A percentile compares a stretch with the other conserved stretches of the same genome.
phyloP scores from a whole-genome alignment of 768 basidiomycete genomes.

The Phylloporus sp. region DNA sequence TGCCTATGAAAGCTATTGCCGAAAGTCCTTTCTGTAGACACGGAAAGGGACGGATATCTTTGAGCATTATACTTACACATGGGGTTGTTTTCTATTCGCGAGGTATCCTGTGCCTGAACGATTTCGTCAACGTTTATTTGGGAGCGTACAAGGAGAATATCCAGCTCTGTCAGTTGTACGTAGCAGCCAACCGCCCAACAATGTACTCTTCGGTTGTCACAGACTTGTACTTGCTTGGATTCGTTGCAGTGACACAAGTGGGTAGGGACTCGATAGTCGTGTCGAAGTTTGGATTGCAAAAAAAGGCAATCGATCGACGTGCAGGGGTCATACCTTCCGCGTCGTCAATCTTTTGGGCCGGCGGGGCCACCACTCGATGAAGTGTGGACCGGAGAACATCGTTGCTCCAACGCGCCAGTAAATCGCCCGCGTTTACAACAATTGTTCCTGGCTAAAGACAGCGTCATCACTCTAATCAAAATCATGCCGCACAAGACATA shows the following conservation, averaged over 20 bases:
- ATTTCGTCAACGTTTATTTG: neutral
- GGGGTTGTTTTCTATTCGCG: neutral
- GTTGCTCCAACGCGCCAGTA: conserved; percentile 82
- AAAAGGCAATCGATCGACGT: conserved; percentile 82
- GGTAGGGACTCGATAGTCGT: conserved; percentile 69
- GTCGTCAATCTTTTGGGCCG: conserved; percentile 44
- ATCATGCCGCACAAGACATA: conserved; percentile 33
- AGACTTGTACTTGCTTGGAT: conserved; percentile 66
- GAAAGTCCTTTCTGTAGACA: neutral
- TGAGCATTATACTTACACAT: neutral
- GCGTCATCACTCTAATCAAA: conserved; percentile 2
- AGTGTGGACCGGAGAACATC: conserved; percentile 75
- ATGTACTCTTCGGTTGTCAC: conserved; percentile 76
- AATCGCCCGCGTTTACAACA: conserved; percentile 79
- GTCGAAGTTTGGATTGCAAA: conserved; percentile 78
- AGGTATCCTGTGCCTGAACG: neutral
- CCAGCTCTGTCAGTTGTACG: conserved; percentile 40
- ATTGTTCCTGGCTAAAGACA: conserved; percentile 65
- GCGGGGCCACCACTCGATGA: conserved; percentile 78
- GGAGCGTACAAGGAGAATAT: neutral
- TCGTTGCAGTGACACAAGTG: conserved; percentile 39
- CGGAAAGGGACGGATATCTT: neutral
- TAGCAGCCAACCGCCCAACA: conserved; percentile 60
- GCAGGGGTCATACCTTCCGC: conserved; percentile 55
- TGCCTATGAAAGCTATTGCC: conserved; percentile 6